Base-by-base conservation (phyloP, 768 basidiomycete species). In the Auriscalpium vulgare region DNA sequence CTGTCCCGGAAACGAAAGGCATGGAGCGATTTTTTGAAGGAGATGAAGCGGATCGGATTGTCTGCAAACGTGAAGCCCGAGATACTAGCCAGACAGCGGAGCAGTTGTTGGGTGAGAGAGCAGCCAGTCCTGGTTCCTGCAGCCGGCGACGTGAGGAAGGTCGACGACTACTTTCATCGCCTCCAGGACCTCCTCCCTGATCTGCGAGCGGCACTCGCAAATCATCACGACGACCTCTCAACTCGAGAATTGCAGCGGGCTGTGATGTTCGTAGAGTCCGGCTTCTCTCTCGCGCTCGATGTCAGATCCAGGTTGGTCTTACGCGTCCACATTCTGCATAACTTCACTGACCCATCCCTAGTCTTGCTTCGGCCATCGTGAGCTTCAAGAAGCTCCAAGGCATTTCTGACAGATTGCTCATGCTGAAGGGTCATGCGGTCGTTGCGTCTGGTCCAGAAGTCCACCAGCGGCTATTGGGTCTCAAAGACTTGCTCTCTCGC, bases 211-310 rank as follows among this genome's bases (percentile, higher is more conserved):
- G 75, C 79, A 2, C 72, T 92, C 23, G 73, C 79, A 8, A 68
- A 75, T 47, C 95, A 97, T 68, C 89, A 94, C 66, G 66, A 77
- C 0, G 97, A 98, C 65, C 63, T 98, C 48, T 78, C 81, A 10
- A 92, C 91, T n/a, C 85, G 88, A 13, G 95, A 98, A 57, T 74
- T 97, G 16, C 86, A 87, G 65, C 79, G 91, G 58, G 90, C 87
- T 8, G 68, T 88, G 16, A 83, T 80, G 60, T 79, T 88, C 55
- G 76, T 92, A 5, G 93, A 97, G 68, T 91, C 87, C 44, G 78
- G 83, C 2, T 87, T 92, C 67, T 78, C 77, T 4, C 70, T 86
- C 49, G 87, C 87, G 1, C 61, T 94, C 14, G 77, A 78, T 38
- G 68, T 81, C 34, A 75, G 91, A 66, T 69, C 79, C 36, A 69